Evolutionary conservation across 371 early-diverging fungal species (phyloP).

Genomic region (Rozella allomycis): DNA sequence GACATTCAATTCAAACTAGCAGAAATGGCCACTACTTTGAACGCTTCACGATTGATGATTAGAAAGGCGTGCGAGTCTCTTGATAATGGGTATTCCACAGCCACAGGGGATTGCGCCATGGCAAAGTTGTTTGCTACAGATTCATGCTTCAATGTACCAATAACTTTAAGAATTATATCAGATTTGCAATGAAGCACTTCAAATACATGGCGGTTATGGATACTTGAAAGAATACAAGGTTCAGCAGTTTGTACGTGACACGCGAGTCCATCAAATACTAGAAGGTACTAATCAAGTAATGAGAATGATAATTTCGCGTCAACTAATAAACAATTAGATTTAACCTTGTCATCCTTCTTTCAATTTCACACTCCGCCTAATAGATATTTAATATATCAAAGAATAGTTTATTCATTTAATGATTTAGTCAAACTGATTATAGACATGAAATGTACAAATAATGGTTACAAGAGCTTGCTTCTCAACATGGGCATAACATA

Average conservation of each 20-base stretch:
- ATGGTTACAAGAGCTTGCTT: no score
- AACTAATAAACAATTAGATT: no score
- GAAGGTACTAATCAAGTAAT: constrained; percentile 33
- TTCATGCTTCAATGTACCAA: constrained; percentile 20
- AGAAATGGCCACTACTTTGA: constrained; percentile 28
- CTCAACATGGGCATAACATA: no score
- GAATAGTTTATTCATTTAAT: no score
- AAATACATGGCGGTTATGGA: background rate
- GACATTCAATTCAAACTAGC: constrained; percentile 35
- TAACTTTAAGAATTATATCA: constrained; percentile 1
- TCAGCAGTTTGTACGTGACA: constrained; percentile 33
- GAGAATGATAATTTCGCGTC: constrained; percentile 27
- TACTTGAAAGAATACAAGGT: constrained; percentile 35
- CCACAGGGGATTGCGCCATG: constrained; percentile 17
- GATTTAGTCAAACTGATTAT: constrained; percentile 1
- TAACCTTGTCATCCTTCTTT: no score
- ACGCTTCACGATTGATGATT: constrained; percentile 27
- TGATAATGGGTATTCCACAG: constrained; percentile 11
- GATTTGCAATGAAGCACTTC: constrained; percentile 1
- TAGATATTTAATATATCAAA: no score
- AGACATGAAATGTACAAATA: no score
- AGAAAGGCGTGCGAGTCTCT: constrained; percentile 31
- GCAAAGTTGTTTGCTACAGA: constrained; percentile 37
- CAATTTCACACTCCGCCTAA: no score
- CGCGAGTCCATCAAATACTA: constrained; percentile 35